Evolutionary conservation across 2,329 filamentous ascomycete genomes (phyloP).

Genomic region (Penicillium sp.): DNA sequence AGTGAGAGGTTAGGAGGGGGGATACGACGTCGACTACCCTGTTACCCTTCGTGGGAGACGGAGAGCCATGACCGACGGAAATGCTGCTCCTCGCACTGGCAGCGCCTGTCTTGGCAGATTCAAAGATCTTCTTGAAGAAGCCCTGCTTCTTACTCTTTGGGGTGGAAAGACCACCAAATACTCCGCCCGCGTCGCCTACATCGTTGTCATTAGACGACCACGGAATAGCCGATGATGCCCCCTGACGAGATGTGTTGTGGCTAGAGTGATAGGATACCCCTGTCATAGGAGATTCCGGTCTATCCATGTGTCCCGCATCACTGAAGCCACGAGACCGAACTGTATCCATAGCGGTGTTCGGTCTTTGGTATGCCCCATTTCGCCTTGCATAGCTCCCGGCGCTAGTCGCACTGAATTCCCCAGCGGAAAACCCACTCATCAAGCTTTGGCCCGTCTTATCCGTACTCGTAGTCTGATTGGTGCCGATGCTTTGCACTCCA

Average conservation of each 20-base stretch:
- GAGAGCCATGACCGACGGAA: constrained; percentile 58
- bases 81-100: constrained; percentile 86
- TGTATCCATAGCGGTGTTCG: constrained; percentile 45
- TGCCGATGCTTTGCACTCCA: constrained; percentile 66
- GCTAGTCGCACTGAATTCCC: constrained; percentile 90
- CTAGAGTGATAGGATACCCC: constrained; percentile 90
- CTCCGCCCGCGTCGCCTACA: constrained; percentile 63
- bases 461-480: constrained; percentile 66
- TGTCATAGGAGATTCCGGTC: constrained; percentile 61
- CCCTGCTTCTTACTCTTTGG: constrained; percentile 81
- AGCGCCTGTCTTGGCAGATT: constrained; percentile 89
- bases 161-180: constrained; percentile 72
- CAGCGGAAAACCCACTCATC: constrained; percentile 91
- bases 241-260: constrained; percentile 62
- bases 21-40: constrained; percentile 47
- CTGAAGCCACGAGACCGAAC: constrained; percentile 40
- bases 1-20: constrained; percentile 35
- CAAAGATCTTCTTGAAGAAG: constrained; percentile 94
- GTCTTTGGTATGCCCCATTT: constrained; percentile 42
- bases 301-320: constrained; percentile 35
- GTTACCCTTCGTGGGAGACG: constrained; percentile 50
- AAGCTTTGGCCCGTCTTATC: constrained; percentile 79
- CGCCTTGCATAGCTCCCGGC: constrained; percentile 88
- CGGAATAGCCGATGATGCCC: constrained; percentile 64
- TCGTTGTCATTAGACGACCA: constrained; percentile 48